Base-by-base conservation (phyloP, 2,329 filamentous ascomycete species). In the Sarocladium kiliense region DNA sequence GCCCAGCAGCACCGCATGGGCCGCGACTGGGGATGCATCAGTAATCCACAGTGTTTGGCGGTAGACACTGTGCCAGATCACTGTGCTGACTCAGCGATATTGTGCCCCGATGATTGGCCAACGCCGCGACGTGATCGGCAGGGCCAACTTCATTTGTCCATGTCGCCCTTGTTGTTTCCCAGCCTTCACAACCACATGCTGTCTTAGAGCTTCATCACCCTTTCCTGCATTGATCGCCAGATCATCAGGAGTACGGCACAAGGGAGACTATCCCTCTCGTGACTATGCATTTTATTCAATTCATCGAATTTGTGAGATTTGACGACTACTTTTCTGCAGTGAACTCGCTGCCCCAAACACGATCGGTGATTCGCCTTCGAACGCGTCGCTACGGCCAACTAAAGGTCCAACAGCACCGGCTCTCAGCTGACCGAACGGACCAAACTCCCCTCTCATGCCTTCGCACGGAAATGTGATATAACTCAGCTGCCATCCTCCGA, bases 171-270 rank as follows among this genome's bases (percentile, higher is more conserved):
- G 7, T 4, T 47, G 6, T 9, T n/a, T 47, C 26, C 47, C 47
- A 51, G 30, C 47, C 47, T 51, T 36, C 47, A 36, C 30, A 21
- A 51, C 26, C 47, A 51, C 47, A 51, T 51, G 27, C 27, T 23
- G 47, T 34, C 27, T 34, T 11, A 36, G 25, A 36, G 12, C 9
- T 44, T 25, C 41, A 44, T 44, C 41, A 16, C 41, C 37, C 41
- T 44, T 44, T 44, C n/a, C 18, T 25, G 18, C 41, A 11, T 16
- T 16, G 44, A 47, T 47, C 44, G 25, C 7, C 25, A 23, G 25
- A 23, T 30, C 23, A 9, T 30, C 23, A 30, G 16, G 44, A 47
- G 25, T 4, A 12, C 5, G 11, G 14, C 12, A 7, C 11, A 47
- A 30, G 25, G 23, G 44, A 16, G 23, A n/a, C 12, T n/a, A 4